Evolutionary conservation across 2,329 filamentous ascomycete genomes (phyloP).

Genomic region (Botryotinia convoluta): DNA sequence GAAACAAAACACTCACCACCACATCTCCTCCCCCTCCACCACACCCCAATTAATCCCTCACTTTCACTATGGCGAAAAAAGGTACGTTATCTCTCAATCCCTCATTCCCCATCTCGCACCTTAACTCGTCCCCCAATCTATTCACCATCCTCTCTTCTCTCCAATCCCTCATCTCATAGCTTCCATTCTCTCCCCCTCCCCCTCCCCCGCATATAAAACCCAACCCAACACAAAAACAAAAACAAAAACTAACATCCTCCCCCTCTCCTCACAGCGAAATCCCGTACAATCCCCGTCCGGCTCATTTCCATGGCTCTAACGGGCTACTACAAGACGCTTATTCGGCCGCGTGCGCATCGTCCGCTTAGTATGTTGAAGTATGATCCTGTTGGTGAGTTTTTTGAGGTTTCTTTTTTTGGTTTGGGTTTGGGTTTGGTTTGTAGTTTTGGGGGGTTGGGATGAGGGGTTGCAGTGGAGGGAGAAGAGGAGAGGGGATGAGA

Average conservation of each 20-base stretch:
- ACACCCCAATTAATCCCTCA: background rate
- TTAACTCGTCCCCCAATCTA: background rate
- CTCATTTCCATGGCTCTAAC: conserved; percentile 98
- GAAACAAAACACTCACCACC: too few relatives aligned
- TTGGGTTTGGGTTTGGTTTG: background rate
- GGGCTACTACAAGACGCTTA: conserved; percentile 91
- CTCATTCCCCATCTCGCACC: background rate
- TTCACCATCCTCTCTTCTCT: background rate
- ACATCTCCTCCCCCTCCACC: too few relatives aligned
- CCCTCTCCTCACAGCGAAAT: conserved; percentile 53
- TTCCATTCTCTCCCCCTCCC: background rate
- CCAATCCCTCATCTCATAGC: background rate
- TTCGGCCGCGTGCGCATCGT: conserved; percentile 73
- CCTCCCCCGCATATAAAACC: background rate
- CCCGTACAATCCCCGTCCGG: conserved; percentile 87
- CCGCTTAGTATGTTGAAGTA: conserved; percentile 99
- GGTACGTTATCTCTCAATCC: background rate
- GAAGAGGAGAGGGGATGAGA: too few relatives aligned
- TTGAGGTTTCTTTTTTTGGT: background rate
- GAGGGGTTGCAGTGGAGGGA: too few relatives aligned
- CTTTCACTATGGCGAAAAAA: background rate
- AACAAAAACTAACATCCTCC: background rate
- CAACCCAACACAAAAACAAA: background rate
- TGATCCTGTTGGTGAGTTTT: conserved; percentile 75
- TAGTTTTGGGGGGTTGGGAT: background rate